These are phyloP conservation scores for Phytopythium helicoides DNA, from an alignment of 352 stramenopile genomes.

Conservation along the genomic window DNA sequence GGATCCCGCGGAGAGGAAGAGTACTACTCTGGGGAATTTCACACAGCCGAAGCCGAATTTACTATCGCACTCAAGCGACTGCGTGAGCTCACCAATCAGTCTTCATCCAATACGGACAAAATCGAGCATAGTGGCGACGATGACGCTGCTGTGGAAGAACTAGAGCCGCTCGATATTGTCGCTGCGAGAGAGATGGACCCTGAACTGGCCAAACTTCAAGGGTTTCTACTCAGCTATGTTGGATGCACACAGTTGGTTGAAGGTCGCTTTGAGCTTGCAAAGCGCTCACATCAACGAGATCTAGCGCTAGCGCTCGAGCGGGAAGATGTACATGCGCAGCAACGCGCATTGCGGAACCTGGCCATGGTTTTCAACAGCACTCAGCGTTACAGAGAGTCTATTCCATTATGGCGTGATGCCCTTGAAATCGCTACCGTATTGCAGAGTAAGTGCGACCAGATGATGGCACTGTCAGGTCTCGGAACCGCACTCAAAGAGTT, in stretches of 20 bases:
- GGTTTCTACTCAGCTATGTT: conserved; percentile 39
- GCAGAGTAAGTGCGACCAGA: conserved; percentile 31
- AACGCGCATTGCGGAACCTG: conserved; percentile 51
- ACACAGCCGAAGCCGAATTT: conserved; percentile 36
- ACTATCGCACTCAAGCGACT: conserved; percentile 29
- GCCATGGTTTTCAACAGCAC: conserved; percentile 41
- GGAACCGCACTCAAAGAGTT: conserved; percentile 38
- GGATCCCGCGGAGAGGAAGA: conserved; percentile 35
- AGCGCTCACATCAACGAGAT: conserved; percentile 48
- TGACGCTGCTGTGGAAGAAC: background rate
- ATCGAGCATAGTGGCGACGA: conserved; percentile 8
- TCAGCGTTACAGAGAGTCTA: conserved; percentile 42
- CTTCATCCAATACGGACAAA: background rate
- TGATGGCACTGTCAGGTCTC: conserved; percentile 43
- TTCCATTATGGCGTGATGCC: conserved; percentile 51
- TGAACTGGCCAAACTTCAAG: conserved; percentile 43
- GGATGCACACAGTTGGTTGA: conserved; percentile 46
- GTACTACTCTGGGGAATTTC: conserved; percentile 42
- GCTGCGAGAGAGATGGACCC: conserved; percentile 5
- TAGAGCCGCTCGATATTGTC: background rate
- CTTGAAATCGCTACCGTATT: conserved; percentile 47
- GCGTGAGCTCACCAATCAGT: conserved; percentile 13
- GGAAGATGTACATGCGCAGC: conserved; percentile 53
- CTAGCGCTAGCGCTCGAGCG: conserved; percentile 40
- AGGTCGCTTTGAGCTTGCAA: conserved; percentile 33